Base-by-base conservation (phyloP, 2,329 filamentous ascomycete genomes). In the Graphilbum ipis-grandicollis region DNA sequence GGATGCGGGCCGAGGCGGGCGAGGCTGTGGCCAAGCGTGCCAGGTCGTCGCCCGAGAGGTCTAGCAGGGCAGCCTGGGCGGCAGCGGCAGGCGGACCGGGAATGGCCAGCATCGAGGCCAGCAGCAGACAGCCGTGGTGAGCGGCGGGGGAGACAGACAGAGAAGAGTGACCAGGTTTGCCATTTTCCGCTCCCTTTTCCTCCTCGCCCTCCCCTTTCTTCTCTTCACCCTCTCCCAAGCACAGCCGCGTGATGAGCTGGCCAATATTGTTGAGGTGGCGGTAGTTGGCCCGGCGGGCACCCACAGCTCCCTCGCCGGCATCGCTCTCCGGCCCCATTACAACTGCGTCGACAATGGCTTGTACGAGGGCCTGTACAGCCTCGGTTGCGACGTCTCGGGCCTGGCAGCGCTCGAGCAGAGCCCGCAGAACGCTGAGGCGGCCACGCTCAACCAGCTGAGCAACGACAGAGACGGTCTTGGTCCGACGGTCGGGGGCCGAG, bases 371-470 rank as follows among this genome's bases (percentile, higher is more conserved):
- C n/a, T 68, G 54, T 9, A 69, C 51, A 9, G 40, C 56, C 29
- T 62, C 62, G 15, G 60, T 19, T 10, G 37, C 59, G 36, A 66
- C 58, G 10, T 53, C 44, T 39, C 88, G 75, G 9, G 76, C 73
- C 5, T 72, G 59, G 51, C 83, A 93, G 43, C 88, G 71, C 54
- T 94, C 84, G 42, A 96, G 78, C 4, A 96, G 60, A 0, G 77
- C 75, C 51, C 77, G 81, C 47, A 94, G 70, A 10, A 93, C 77
- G 38, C 79, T 76, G 42, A 81, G 80, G 33, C 88, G 71, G 29
- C 75, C 75, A 41, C 83, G 74, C 37, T 80, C 66, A 9, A 94
- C 68, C 9, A 96, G 64, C 35, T 69, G 70, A 0, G 73, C 66
- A 6, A 94, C 67, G 38, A 83, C 66, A 6, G 94, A 67, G 38